Evolutionary conservation across 805 yeast genomes (phyloP), one percentile per base, ranked within the genome.

Genomic region (Barnettozyma salicaria): DNA sequence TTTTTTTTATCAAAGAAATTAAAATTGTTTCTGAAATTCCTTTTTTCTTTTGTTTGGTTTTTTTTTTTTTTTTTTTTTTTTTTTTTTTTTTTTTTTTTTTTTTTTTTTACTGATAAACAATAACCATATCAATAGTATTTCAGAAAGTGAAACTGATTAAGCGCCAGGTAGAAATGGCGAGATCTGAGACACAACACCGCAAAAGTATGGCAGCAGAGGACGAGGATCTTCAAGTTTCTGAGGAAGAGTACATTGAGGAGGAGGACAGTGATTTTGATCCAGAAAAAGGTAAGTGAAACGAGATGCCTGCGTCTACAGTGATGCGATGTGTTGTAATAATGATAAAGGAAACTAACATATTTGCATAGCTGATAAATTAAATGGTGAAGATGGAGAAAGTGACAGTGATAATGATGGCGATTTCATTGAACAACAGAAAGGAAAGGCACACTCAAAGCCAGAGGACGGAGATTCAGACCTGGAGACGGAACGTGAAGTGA

Each of bases 221-320:
- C 11, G 67, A n/a, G n/a, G n/a, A n/a, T n/a, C n/a, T n/a, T n/a
- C n/a, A 63, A 4, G 71, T 14, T 8, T 27, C 14, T 22, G 40
- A 36, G 8, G 40, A 66, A 12, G 73, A 64, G 30, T 74, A 74
- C 52, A 56, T 67, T 22, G 80, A 74, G 47, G 71, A 74, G 12
- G 78, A 70, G 25, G 82, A 76, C 46, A 78, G 72, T 42, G 82
- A 76, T 47, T 76, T 65, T 49, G 63, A 70, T 46, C 74, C 76
- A n/a, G 58, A 55, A 27, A 47, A 47, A n/a, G 53, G 59, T 43
- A 33, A 36, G 41, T 53, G 35, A 5, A 36, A 30, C 9, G 9
- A 9, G 5, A 12, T 9, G 14, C 9, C n/a, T n/a, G n/a, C n/a
- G n/a, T n/a, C n/a, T n/a, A n/a, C n/a, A n/a, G n/a, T n/a, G n/a